Conservation (phyloP, 257 asterid genomes). For the Misopates orontium region DNA sequence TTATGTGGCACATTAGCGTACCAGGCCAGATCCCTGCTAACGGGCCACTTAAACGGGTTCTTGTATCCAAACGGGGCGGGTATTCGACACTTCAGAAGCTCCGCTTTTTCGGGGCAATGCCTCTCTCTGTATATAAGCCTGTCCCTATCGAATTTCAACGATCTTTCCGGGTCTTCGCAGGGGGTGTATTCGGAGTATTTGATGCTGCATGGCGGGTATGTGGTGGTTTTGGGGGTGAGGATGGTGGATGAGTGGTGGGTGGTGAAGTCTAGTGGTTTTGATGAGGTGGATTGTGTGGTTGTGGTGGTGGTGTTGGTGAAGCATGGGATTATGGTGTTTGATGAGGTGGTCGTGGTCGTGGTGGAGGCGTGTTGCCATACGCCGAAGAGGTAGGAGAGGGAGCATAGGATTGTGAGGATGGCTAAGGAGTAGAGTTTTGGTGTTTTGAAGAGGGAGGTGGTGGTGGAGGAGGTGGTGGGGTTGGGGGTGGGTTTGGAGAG, state of each 20-base stretch:
- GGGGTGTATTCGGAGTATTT: slow-evolving; percentile 78
- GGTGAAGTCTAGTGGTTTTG: background rate
- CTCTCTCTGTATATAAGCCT: slow-evolving; percentile 67
- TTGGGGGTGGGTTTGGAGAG: slow-evolving; percentile 45
- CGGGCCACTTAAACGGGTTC: slow-evolving; percentile 78
- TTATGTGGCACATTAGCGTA: slow-evolving; percentile 84
- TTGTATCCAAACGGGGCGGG: slow-evolving; percentile 78
- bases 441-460: slow-evolving; percentile 32
- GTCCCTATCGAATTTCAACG: slow-evolving; percentile 47
- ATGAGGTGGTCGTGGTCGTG: slow-evolving; percentile 21
- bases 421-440: slow-evolving; percentile 43
- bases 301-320: slow-evolving; percentile 25
- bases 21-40: slow-evolving; percentile 81
- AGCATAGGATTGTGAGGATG: slow-evolving; percentile 50
- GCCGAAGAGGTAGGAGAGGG: slow-evolving; percentile 63
- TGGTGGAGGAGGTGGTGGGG: slow-evolving; percentile 30
- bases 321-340: slow-evolving; percentile 9
- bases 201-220: slow-evolving; percentile 53
- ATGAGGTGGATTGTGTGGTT: too few species aligned
- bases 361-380: slow-evolving; percentile 50
- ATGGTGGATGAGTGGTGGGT: slow-evolving; percentile 19
- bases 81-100: slow-evolving; percentile 58
- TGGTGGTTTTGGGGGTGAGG: slow-evolving; percentile 16
- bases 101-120: slow-evolving; percentile 64
- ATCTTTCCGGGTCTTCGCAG: slow-evolving; percentile 69